Percentiles rank a stretch among this genome's conserved stretches.
Evolutionary conservation across 345 rosid species (phyloP).

Genomic region (Linum tenue): DNA sequence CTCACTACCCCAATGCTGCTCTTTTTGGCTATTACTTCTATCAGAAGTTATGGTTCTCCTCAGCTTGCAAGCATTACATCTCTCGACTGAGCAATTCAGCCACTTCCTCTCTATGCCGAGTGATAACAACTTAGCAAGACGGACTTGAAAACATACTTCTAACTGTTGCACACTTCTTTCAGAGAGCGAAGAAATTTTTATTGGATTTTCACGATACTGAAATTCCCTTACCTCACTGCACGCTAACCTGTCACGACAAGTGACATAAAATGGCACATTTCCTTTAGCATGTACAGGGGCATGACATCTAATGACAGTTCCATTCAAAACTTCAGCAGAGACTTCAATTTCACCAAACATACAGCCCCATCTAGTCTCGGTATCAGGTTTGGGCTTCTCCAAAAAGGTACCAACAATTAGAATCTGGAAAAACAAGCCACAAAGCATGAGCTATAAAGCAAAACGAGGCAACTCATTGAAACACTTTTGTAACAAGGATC

Average conservation of each 20-base stretch:
- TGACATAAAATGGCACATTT: slow-evolving; percentile 54
- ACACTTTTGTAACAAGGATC: slow-evolving; percentile 4
- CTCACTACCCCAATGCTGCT: slow-evolving; percentile 12
- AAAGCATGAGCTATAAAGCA: slow-evolving; percentile 6
- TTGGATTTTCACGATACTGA: slow-evolving; percentile 45
- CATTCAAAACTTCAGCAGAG: slow-evolving; percentile 46
- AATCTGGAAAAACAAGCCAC: slow-evolving; percentile 29
- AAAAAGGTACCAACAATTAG: slow-evolving; percentile 44
- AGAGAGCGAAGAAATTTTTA: slow-evolving; percentile 11
- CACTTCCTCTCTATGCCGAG: slow-evolving; percentile 17
- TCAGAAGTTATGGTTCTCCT: slow-evolving; percentile 25
- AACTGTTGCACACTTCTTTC: slow-evolving; percentile 16
- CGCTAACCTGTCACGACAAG: slow-evolving; percentile 55
- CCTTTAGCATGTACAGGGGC: slow-evolving; percentile 50
- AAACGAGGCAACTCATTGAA: too few species aligned
- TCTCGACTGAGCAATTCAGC: slow-evolving; percentile 28
- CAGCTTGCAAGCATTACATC: slow-evolving; percentile 33
- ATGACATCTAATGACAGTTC: slow-evolving; percentile 41
- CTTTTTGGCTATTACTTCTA: slow-evolving; percentile 10
- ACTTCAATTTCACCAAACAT: slow-evolving; percentile 77
- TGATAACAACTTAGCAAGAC: slow-evolving; percentile 35
- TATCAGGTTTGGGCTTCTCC: slow-evolving; percentile 34
- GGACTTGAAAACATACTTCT: slow-evolving; percentile 32
- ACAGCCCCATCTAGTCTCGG: slow-evolving; percentile 43
- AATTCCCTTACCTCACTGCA: slow-evolving; percentile 73